These are phyloP conservation scores for Starmera caribaea DNA, from an alignment of 805 yeast species.

Conservation along the genomic window DNA sequence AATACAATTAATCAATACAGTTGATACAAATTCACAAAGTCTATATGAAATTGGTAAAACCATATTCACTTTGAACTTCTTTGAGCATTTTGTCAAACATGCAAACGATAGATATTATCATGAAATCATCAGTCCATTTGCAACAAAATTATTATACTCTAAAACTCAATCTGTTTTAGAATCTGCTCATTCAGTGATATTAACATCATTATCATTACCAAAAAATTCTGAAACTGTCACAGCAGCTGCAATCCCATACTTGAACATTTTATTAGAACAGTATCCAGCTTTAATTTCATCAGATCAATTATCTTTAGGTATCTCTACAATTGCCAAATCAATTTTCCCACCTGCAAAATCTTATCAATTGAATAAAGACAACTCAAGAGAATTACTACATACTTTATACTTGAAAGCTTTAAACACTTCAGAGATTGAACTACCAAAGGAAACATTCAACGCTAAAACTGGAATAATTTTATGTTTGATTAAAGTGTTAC, in stretches of 20 bases:
- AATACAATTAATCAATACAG: slow-evolving; percentile 18
- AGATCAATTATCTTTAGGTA: slow-evolving; percentile 46
- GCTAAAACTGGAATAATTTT: slow-evolving; percentile 38
- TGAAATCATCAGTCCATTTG: slow-evolving; percentile 20
- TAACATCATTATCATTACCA: slow-evolving; percentile 22
- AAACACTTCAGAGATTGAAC: slow-evolving; percentile 23
- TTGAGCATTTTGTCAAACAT: slow-evolving; percentile 20
- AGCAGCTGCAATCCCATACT: slow-evolving; percentile 26
- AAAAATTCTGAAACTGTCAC: slow-evolving; percentile 14
- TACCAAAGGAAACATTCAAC: slow-evolving; percentile 14
- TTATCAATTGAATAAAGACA: slow-evolving; percentile 19
- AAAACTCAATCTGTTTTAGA: slow-evolving; percentile 31
- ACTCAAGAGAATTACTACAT: slow-evolving; percentile 28
- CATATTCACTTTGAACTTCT: slow-evolving; percentile 20
- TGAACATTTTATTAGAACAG: slow-evolving; percentile 37
- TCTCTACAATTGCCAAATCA: slow-evolving; percentile 42
- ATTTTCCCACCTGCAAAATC: slow-evolving; percentile 27
- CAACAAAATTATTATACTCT: slow-evolving; percentile 11
- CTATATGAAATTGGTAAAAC: slow-evolving; percentile 19
- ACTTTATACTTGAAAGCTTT: slow-evolving; percentile 33
- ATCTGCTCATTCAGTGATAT: slow-evolving; percentile 53
- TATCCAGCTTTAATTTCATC: slow-evolving; percentile 49
- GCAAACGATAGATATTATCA: slow-evolving; percentile 28
- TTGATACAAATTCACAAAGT: slow-evolving; percentile 13
- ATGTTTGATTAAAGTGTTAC: slow-evolving; percentile 39